These are phyloP conservation scores for Rhododendron henanense DNA, from an alignment of 148 eudicot species.

Conservation along the genomic window DNA sequence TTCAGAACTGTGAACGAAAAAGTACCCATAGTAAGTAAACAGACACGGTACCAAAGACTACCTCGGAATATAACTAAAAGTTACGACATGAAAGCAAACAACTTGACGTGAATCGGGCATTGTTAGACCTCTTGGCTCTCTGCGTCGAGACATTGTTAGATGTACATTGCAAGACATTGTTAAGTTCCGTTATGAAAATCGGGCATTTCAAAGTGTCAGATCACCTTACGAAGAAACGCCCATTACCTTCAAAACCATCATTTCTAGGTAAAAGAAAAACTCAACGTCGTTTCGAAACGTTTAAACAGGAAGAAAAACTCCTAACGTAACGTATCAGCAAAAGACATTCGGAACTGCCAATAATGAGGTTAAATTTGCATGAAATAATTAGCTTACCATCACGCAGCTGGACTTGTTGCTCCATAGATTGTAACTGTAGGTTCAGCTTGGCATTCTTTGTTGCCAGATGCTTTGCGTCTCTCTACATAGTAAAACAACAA, in stretches of 20 bases:
- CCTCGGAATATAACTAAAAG: not conserved
- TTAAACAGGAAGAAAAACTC: not conserved
- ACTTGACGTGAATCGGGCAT: not conserved
- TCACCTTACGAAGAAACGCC: no score
- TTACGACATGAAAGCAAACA: not conserved
- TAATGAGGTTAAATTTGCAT: not conserved
- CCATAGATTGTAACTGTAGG: constrained; percentile 38
- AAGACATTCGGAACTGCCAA: not conserved
- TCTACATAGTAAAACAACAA: constrained; percentile 16
- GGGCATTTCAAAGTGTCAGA: not conserved
- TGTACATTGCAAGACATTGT: no score
- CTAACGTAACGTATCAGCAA: not conserved
- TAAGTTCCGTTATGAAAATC: no score
- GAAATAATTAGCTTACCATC: constrained; percentile 31
- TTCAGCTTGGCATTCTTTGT: constrained; percentile 37
- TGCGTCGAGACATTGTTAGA: no score
- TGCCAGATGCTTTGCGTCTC: constrained; percentile 35
- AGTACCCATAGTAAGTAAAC: not conserved
- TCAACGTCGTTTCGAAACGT: not conserved
- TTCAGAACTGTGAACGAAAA: not conserved
- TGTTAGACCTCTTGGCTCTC: not conserved
- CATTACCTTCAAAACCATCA: no score
- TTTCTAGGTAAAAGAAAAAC: not conserved
- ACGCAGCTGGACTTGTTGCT: constrained; percentile 47
- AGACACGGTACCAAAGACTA: not conserved